Percentiles rank a stretch among this genome's conserved stretches.
Conservation (phyloP, 169 alveolate genomes). For the Eimeria sp. region DNA sequence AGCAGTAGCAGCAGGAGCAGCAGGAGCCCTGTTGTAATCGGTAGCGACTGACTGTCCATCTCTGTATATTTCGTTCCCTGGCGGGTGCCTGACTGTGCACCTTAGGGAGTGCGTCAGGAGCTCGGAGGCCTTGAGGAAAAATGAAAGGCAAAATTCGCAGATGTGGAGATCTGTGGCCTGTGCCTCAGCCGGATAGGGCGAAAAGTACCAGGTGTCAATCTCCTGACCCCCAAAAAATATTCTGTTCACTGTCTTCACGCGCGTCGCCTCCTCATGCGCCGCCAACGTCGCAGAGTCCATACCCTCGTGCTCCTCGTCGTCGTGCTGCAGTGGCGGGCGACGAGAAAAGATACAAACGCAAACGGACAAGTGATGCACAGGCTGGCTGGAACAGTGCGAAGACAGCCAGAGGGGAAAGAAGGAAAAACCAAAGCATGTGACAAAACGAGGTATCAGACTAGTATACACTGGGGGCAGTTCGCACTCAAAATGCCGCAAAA, state of each 20-base stretch:
- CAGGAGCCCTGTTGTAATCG: neutral
- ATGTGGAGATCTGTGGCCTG: constrained; percentile 95
- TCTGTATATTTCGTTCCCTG: constrained; percentile 99
- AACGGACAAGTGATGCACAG: neutral
- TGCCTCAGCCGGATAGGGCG: constrained; percentile 98
- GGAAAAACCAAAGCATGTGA: neutral
- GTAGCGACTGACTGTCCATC: constrained; percentile 56
- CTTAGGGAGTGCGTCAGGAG: constrained; percentile 92
- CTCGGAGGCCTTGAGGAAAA: constrained; percentile 92
- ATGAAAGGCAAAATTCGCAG: constrained; percentile 98
- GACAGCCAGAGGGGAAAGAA: neutral
- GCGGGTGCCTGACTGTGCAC: constrained; percentile 97
- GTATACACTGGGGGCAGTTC: neutral
- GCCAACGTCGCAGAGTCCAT: constrained; percentile 89
- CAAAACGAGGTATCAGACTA: neutral
- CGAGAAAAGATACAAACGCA: neutral
- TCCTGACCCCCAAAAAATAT: constrained; percentile 95
- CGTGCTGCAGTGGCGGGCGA: constrained; percentile 45
- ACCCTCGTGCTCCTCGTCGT: constrained; percentile 81
- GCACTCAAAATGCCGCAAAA: neutral
- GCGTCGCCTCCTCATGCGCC: constrained; percentile 98
- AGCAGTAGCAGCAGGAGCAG: constrained; percentile 85
- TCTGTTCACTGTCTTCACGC: constrained; percentile 95
- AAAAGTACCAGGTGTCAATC: constrained; percentile 98
- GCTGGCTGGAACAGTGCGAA: neutral